Evolutionary conservation across 73 alveolate species (phyloP).

Genomic region (Breviolum minutum): DNA sequence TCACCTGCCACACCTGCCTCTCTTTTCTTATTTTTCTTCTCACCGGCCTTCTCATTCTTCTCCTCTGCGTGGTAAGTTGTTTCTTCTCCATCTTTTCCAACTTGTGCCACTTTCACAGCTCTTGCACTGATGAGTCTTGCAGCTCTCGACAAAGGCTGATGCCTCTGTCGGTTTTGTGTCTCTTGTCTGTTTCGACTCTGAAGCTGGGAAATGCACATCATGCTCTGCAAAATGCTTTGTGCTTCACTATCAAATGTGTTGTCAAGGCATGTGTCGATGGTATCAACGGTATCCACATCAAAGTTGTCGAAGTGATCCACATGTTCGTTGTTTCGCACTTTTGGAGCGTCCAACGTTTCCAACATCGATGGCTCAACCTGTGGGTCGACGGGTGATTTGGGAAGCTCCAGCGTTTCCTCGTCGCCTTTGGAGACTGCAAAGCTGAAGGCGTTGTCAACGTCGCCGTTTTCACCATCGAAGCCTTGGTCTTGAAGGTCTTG

Average conservation of each 20-base stretch:
- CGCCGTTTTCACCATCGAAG: background rate
- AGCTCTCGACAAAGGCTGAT: background rate
- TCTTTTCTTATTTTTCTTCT: too few species aligned
- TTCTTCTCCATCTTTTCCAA: too few species aligned
- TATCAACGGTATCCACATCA: conserved; percentile 1
- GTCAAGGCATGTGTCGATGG: background rate
- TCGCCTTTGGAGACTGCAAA: background rate
- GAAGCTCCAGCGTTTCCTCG: background rate
- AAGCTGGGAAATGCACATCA: background rate
- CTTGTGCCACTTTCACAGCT: too few species aligned
- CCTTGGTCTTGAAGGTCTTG: too few species aligned
- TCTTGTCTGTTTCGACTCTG: background rate
- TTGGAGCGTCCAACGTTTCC: background rate
- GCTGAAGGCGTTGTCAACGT: background rate
- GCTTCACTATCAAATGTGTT: conserved; percentile 2
- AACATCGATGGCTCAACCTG: background rate
- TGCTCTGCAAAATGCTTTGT: background rate
- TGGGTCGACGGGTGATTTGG: background rate
- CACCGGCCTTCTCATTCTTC: too few species aligned
- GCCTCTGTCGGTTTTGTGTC: background rate
- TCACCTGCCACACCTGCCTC: too few species aligned
- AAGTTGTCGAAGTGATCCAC: background rate
- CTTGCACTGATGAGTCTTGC: background rate
- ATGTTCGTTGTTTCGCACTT: background rate
- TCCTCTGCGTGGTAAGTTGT: too few species aligned